Evolutionary conservation across 345 rosid genomes (phyloP), one percentile per base, ranked within the genome.

Genomic region (Raphanus sativus): DNA sequence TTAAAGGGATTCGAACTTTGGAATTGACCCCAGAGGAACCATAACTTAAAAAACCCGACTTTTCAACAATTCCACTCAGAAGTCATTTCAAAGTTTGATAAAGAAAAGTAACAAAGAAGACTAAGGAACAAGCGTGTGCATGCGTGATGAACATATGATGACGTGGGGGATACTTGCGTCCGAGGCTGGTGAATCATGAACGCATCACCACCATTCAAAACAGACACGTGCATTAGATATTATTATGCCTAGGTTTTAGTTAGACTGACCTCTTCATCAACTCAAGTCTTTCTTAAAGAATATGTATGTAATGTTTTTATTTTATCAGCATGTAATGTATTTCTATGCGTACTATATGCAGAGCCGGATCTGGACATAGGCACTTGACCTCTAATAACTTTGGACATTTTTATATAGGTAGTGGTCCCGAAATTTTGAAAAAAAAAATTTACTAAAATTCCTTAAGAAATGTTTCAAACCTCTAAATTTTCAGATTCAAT

Each of bases 211-310:
- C 45, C 12, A 2, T 38, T 38, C 45, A 38, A 12, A 38, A 38
- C 4, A 38, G 45, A 0, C 45, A 38, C 45, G 45, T 38, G 45
- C 45, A 8, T 38, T 9, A 38, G 40, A 7, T 38, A 38, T 8
- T n/a, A n/a, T n/a, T 45, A 45, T 4, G 15, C 69, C 62, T 62
- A 59, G 9, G 25, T 42, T 75, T n/a, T 30, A 25, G 21, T 28
- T 52, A 48, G 59, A 69, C 62, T 54, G 80, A 70, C 75, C 75
- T 70, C 75, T 25, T 54, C 67, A 76, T 52, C 59, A 28, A 62
- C 64, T 36, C 13, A 16, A 76, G 75, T 76, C 75, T 69, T 69
- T 69, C 45, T 63, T 38, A 50, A 76, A 62, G 74, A 48, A 28
- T 28, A 21, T 21, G 21, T 21, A 21, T 21, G 21, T 21, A 21